Base-by-base conservation (phyloP, 2,329 filamentous ascomycete species). In the Alternaria triticina region DNA sequence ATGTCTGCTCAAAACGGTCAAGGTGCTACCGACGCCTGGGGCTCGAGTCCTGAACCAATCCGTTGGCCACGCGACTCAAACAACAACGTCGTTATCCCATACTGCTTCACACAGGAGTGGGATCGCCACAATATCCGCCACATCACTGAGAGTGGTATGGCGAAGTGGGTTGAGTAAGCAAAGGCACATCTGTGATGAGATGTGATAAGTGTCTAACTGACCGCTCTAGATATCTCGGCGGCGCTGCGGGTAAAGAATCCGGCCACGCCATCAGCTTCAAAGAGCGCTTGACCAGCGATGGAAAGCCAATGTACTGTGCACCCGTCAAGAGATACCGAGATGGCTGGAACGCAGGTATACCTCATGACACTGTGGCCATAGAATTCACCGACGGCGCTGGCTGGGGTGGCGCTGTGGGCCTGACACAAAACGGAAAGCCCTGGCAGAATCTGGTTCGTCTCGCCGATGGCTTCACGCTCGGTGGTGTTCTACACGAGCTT, bases 341-440 rank as follows among this genome's bases (percentile, higher is more conserved):
- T 12, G 44, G 52, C 12, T 64, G 57, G 47, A 61, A 64, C 5
- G 50, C 40, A 25, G 40, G 40, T 11, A 22, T 57, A n/a, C 20
- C 43, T 3, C 25, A 57, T 7, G 54, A 64, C 11, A 64, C 30
- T 7, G 22, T 64, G 1, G 49, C 49, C 33, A 43, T 62, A 11
- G 20, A 64, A 10, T 55, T 54, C 17, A 55, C 43, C 20, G 54
- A 45, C 3, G 45, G 13, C 3, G 20, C 36, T 10, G 44, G 55
- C 46, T 62, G 58, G 22, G 43, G 59, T 11, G 61, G 25, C 17
- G 40, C 36, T n/a, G 59, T 62, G 2, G 58, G 58, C 9, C 36
- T 55, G 36, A 55, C 33, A 22, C 52, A 25, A 8, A 55, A 55
- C 36, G 52, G 36, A 12, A 45, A 55, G 23, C 52, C 52, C 11